Evolutionary conservation across 306 rosid genomes (phyloP).

Genomic region (Vachellia pachyceras): DNA sequence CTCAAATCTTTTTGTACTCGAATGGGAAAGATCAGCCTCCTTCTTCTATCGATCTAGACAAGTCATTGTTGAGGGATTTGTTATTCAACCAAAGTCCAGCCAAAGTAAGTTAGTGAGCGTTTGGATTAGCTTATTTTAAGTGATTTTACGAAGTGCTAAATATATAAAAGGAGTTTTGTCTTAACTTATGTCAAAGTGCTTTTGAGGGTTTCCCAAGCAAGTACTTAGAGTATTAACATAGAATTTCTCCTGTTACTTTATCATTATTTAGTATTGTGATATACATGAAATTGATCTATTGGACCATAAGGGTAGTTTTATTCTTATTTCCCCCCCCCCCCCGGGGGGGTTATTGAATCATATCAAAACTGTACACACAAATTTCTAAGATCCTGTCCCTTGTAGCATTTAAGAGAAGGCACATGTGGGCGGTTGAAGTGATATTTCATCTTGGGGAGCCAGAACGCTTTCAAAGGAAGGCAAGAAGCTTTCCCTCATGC

Average conservation of each 20-base stretch:
- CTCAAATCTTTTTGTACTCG: conserved; percentile 79
- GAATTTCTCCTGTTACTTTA: too few relatives aligned
- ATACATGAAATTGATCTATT: too few relatives aligned
- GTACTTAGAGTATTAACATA: too few relatives aligned
- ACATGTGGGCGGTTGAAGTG: not conserved
- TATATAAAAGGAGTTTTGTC: too few relatives aligned
- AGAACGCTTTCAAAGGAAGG: not conserved
- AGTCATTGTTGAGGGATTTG: conserved; percentile 75
- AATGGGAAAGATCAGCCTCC: conserved; percentile 88
- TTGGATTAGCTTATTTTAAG: too few relatives aligned
- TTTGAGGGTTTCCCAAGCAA: too few relatives aligned
- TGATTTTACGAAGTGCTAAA: too few relatives aligned
- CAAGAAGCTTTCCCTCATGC: not conserved
- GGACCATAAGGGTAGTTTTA: too few relatives aligned
- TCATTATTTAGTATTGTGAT: too few relatives aligned
- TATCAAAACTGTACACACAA: not conserved
- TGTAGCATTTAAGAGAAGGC: not conserved
- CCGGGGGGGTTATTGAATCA: not conserved
- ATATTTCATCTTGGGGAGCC: conserved; percentile 1
- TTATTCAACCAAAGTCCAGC: conserved; percentile 89
- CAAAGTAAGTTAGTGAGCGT: too few relatives aligned
- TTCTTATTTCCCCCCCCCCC: too few relatives aligned
- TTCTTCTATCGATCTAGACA: conserved; percentile 81
- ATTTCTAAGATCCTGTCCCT: not conserved
- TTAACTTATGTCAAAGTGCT: too few relatives aligned